Percentiles rank a stretch among this genome's conserved stretches.
These are phyloP conservation scores for Pachysandra terminalis DNA, from an alignment of 164 flowering plant species.

Conservation along the genomic window DNA sequence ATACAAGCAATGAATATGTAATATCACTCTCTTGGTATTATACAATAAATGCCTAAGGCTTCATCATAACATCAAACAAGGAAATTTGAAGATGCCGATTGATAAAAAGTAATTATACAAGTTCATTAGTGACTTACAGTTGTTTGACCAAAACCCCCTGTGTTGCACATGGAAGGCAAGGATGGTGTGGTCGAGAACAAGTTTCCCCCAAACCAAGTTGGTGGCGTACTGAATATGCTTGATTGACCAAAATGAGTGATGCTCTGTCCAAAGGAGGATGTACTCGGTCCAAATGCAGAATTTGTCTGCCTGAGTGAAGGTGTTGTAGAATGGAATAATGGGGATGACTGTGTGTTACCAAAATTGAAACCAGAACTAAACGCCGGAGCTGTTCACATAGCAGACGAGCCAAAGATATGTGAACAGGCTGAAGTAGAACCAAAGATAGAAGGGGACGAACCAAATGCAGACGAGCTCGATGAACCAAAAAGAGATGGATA, in stretches of 20 bases:
- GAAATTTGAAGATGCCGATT: background rate
- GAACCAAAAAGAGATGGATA: slow-evolving; percentile 55
- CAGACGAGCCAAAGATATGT: no score
- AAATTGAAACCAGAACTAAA: slow-evolving; percentile 53
- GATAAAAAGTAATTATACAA: background rate
- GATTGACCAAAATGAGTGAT: slow-evolving; percentile 52
- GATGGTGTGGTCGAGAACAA: slow-evolving; percentile 60
- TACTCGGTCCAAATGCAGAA: slow-evolving; percentile 51
- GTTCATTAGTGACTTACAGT: slow-evolving; percentile 46
- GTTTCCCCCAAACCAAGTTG: slow-evolving; percentile 56
- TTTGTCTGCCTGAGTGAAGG: slow-evolving; percentile 65
- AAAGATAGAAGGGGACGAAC: slow-evolving; percentile 55
- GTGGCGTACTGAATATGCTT: slow-evolving; percentile 47
- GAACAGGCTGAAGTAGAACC: slow-evolving; percentile 47
- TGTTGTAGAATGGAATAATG: slow-evolving; percentile 58
- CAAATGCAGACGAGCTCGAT: slow-evolving; percentile 45
- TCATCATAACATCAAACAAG: background rate
- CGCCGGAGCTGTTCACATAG: slow-evolving; percentile 47
- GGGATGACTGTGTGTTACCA: slow-evolving; percentile 69
- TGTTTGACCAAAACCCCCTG: slow-evolving; percentile 52
- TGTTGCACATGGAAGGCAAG: slow-evolving; percentile 31
- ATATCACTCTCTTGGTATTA: background rate
- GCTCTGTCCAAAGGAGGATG: slow-evolving; percentile 54
- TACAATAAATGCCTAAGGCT: no score
- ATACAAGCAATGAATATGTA: background rate